Conservation (phyloP, 2,329 filamentous ascomycete species). For the Rhinocladiella mackenziei region DNA sequence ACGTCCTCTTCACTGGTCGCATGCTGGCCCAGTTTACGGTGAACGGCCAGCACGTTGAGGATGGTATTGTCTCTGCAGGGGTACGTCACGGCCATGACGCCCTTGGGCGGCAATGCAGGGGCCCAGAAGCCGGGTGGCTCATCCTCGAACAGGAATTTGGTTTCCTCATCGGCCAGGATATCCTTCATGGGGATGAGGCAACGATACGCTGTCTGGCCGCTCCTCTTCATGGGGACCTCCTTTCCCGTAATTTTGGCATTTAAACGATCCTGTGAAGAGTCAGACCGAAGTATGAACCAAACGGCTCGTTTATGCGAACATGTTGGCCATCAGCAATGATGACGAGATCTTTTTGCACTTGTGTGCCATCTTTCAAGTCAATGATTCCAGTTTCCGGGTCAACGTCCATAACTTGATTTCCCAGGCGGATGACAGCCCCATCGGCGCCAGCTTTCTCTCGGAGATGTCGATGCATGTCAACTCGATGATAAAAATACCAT, state of each 20-base stretch:
- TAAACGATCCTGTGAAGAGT: constrained; percentile 19
- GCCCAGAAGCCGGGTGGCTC: constrained; percentile 29
- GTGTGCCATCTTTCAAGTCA: constrained; percentile 32
- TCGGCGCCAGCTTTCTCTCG: constrained; percentile 33
- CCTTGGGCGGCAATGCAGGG: constrained; percentile 27
- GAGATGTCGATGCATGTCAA: constrained; percentile 41
- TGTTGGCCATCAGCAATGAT: constrained; percentile 36
- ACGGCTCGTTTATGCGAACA: too few species aligned
- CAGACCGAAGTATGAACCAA: too few species aligned
- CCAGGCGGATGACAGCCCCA: constrained; percentile 28
- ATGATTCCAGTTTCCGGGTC: constrained; percentile 31
- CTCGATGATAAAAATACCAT: constrained; percentile 39
- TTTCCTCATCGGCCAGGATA: constrained; percentile 27
- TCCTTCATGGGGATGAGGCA: constrained; percentile 30
- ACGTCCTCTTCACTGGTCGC: constrained; percentile 24
- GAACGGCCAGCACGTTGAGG: constrained; percentile 28
- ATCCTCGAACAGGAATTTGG: constrained; percentile 26
- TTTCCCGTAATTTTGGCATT: constrained; percentile 28
- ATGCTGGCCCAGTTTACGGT: constrained; percentile 24
- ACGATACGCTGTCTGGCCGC: constrained; percentile 29
- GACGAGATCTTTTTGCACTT: constrained; percentile 37
- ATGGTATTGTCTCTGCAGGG: constrained; percentile 28
- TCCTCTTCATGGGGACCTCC: constrained; percentile 27
- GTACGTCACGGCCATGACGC: constrained; percentile 30
- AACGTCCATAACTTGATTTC: constrained; percentile 31